phyloP scores from a whole-genome alignment of 2,329 filamentous ascomycete species.

The Boeremia exigua region DNA sequence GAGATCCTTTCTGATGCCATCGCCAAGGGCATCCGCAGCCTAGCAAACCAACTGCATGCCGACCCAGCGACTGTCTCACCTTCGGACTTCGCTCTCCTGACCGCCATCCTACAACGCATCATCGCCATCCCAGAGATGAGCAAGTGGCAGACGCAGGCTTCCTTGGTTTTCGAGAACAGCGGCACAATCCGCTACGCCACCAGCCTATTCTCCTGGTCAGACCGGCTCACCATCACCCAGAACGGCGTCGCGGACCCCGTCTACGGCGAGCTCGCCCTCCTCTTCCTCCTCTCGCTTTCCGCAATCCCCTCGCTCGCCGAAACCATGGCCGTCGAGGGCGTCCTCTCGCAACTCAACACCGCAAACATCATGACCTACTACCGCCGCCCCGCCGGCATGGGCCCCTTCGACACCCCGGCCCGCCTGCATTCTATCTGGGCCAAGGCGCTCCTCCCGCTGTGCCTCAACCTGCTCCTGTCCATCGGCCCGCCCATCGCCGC shows the following conservation, averaged over 20 bases:
- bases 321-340: constrained; percentile 84
- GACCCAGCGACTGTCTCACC: constrained; percentile 69
- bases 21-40: constrained; percentile 78
- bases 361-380: constrained; percentile 81
- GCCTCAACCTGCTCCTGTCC: constrained; percentile 84
- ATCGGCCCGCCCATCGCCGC: constrained; percentile 81
- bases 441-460: constrained; percentile 83
- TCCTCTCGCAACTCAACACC: constrained; percentile 78
- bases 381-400: constrained; percentile 69
- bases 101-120: constrained; percentile 84
- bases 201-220: constrained; percentile 92
- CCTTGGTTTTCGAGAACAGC: constrained; percentile 60
- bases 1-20: constrained; percentile 83
- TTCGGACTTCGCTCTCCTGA: constrained; percentile 85
- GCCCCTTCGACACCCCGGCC: constrained; percentile 76
- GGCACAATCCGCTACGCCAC: constrained; percentile 80
- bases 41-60: constrained; percentile 84
- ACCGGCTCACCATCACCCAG: constrained; percentile 69
- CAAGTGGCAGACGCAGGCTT: constrained; percentile 61
- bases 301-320: constrained; percentile 82
- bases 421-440: constrained; percentile 91
- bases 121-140: constrained; percentile 78
- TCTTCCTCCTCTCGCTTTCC: constrained; percentile 88
- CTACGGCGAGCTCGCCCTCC: constrained; percentile 89
- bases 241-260: constrained; percentile 76